Conservation (phyloP, 371 early-diverging fungal genomes). For the Rhizopus sp. region DNA sequence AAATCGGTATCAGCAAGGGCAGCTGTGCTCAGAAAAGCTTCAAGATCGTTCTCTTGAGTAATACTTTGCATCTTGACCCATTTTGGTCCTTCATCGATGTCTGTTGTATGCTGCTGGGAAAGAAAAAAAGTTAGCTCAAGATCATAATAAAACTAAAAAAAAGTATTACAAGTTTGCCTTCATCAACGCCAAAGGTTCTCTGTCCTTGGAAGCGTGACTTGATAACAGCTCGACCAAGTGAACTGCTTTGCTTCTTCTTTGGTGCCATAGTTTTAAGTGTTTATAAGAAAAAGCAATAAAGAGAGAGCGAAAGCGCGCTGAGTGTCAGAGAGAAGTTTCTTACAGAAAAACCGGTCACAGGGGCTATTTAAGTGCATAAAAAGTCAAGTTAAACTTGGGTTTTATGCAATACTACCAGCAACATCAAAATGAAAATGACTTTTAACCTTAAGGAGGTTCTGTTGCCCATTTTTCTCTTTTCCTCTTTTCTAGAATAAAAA, state of each 20-base stretch:
- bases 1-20: slow-evolving; percentile 95
- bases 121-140: neutral
- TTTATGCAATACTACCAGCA: too few relatives aligned
- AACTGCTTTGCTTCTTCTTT: slow-evolving; percentile 40
- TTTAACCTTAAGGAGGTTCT: too few relatives aligned
- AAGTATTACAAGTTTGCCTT: slow-evolving; percentile 60
- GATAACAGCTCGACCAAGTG: slow-evolving; percentile 91
- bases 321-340: too few relatives aligned
- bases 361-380: too few relatives aligned
- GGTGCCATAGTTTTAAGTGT: slow-evolving; percentile 28
- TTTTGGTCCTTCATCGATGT: slow-evolving; percentile 78
- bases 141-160: neutral
- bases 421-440: too few relatives aligned
- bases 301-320: neutral
- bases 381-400: too few relatives aligned
- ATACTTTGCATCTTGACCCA: slow-evolving; percentile 93
- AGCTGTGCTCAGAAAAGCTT: slow-evolving; percentile 94
- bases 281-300: neutral
- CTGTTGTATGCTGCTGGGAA: slow-evolving; percentile 79
- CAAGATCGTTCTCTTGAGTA: slow-evolving; percentile 95
- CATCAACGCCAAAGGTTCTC: slow-evolving; percentile 67
- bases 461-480: too few relatives aligned
- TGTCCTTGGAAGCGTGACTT: slow-evolving; percentile 88
- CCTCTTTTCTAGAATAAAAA: too few relatives aligned
- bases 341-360: too few relatives aligned